Conservation (phyloP, 1,284 basidiomycete genomes). For the Volvariella surrecta region DNA sequence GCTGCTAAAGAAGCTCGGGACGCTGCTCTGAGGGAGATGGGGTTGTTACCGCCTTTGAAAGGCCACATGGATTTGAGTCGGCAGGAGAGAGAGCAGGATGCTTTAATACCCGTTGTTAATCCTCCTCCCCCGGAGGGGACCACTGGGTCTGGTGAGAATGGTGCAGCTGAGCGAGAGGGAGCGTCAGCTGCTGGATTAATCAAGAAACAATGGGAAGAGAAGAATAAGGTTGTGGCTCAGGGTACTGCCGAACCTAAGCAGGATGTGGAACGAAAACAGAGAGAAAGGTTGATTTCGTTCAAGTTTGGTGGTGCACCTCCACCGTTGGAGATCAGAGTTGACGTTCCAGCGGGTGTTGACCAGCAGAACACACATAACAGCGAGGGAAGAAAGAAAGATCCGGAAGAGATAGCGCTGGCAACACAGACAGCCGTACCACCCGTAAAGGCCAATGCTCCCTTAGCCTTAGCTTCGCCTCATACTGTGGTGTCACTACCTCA, state of each 20-base stretch:
- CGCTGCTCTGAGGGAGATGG: slow-evolving; percentile 45
- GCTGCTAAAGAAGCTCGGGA: slow-evolving; percentile 30
- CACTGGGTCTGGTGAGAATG: not conserved
- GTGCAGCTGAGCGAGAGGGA: slow-evolving; percentile 7
- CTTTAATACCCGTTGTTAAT: slow-evolving; percentile 21
- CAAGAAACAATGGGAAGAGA: slow-evolving; percentile 40
- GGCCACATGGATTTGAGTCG: slow-evolving; percentile 33
- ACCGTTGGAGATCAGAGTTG: too few species aligned
- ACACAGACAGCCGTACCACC: too few species aligned
- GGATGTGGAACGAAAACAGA: slow-evolving; percentile 11
- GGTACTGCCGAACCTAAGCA: slow-evolving; percentile 6
- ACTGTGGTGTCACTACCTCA: too few species aligned
- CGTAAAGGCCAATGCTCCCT: too few species aligned
- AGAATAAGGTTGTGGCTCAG: slow-evolving; percentile 18
- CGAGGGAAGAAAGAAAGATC: too few species aligned
- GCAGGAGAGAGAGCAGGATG: slow-evolving; percentile 39
- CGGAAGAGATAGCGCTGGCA: too few species aligned
- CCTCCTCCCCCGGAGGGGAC: slow-evolving; percentile 12
- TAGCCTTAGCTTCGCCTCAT: too few species aligned
- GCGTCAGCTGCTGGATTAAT: slow-evolving; percentile 37
- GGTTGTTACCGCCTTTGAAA: slow-evolving; percentile 37
- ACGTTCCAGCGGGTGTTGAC: too few species aligned
- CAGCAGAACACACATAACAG: too few species aligned
- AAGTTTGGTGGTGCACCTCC: slow-evolving; percentile 22
- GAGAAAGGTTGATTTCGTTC: slow-evolving; percentile 21